phyloP scores from a whole-genome alignment of 805 yeast species.

The Lipomyces spencermartinsiae region DNA sequence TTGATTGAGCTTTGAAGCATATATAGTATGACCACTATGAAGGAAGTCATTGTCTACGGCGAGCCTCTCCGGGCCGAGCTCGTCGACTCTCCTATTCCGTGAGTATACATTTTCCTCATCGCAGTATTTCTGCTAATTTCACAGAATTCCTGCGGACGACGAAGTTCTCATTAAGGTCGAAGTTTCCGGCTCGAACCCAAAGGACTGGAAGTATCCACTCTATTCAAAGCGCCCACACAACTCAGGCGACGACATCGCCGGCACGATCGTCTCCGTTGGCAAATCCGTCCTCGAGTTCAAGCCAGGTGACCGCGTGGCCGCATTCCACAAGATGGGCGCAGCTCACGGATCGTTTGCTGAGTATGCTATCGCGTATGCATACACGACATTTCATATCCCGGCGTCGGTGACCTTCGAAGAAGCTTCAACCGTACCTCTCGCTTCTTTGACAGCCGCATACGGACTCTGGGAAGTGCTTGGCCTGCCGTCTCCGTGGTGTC shows the following conservation, averaged over 20 bases:
- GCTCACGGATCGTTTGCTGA: constrained; percentile 24
- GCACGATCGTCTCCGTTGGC: constrained; percentile 23
- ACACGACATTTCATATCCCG: constrained; percentile 21
- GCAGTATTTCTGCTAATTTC: background rate
- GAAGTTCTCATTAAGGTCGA: constrained; percentile 27
- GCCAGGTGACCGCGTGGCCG: constrained; percentile 28
- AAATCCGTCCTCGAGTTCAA: constrained; percentile 18
- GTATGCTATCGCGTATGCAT: constrained; percentile 20
- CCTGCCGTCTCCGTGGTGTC: constrained; percentile 20
- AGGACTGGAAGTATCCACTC: constrained; percentile 28
- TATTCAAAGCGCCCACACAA: constrained; percentile 12
- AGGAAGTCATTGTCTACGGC: constrained; percentile 17
- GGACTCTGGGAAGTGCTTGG: constrained; percentile 12
- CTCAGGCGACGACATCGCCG: constrained; percentile 31
- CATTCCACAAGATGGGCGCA: constrained; percentile 21
- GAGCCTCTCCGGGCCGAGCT: constrained; percentile 9
- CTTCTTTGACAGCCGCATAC: constrained; percentile 20
- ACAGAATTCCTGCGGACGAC: constrained; percentile 12
- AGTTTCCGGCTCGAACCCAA: constrained; percentile 26
- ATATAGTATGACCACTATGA: constrained; percentile 8
- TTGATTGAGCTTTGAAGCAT: background rate
- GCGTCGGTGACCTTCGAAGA: constrained; percentile 15
- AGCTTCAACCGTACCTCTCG: constrained; percentile 27
- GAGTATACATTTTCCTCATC: background rate
- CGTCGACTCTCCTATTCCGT: constrained; percentile 14